Evolutionary conservation across 2,329 filamentous ascomycete genomes (phyloP).

Genomic region (Remersonia thermophila): DNA sequence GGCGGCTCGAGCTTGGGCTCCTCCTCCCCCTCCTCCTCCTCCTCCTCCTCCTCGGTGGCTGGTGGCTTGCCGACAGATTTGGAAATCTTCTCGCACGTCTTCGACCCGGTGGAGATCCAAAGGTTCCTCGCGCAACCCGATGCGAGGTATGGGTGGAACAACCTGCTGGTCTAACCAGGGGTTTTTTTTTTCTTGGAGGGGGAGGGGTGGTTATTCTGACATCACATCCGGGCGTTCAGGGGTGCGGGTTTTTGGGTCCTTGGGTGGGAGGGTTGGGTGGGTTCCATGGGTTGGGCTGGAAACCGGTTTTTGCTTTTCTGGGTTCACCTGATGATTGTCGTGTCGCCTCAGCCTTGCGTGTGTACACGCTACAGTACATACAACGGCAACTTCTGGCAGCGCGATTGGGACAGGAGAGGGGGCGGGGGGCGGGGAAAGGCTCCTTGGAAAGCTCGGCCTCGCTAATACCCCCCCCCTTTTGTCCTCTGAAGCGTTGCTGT

Average conservation of each 20-base stretch:
- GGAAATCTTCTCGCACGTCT: conserved; percentile 42
- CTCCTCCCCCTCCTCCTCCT: conserved; percentile 15
- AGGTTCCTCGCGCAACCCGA: conserved; percentile 39
- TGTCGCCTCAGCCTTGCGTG: too few species aligned
- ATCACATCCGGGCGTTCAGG: not conserved
- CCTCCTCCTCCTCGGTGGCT: too few species aligned
- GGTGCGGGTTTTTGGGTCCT: not conserved
- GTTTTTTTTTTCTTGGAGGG: not conserved
- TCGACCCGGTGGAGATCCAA: conserved; percentile 37
- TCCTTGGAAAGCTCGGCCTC: too few species aligned
- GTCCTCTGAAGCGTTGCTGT: too few species aligned
- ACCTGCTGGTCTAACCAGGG: conserved; percentile 29
- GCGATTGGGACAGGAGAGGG: too few species aligned
- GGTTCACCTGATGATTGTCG: too few species aligned
- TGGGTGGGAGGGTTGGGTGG: too few species aligned
- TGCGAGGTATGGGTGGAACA: conserved; percentile 41
- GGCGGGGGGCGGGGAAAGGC: too few species aligned
- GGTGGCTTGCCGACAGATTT: conserved; percentile 30
- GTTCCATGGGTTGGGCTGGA: not conserved
- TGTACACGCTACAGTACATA: too few species aligned
- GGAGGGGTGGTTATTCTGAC: conserved; percentile 2
- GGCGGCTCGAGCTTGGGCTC: conserved; percentile 20
- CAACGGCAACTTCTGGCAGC: too few species aligned
- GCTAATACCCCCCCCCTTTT: too few species aligned
- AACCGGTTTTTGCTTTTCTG: too few species aligned